Percentiles rank a stretch among this genome's conserved stretches.
phyloP scores from a whole-genome alignment of 805 yeast genomes.

The Nakazawaea pomicola region DNA sequence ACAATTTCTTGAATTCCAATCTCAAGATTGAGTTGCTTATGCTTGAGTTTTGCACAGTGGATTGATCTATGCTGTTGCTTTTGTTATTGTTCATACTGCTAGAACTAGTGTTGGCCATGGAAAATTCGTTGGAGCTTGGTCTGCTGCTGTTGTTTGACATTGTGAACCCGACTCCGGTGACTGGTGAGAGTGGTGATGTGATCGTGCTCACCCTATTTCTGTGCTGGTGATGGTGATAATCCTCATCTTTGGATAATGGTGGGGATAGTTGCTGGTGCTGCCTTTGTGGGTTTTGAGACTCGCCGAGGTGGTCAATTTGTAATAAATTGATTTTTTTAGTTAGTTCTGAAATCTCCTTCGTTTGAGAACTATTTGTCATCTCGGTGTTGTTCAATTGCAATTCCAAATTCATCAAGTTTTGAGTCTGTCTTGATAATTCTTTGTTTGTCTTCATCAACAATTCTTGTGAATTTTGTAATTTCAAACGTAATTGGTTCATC shows the following conservation, averaged over 20 bases:
- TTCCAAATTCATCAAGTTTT: slow-evolving; percentile 29
- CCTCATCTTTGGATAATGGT: neutral
- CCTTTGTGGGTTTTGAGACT: too few species aligned
- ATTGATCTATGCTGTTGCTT: too few species aligned
- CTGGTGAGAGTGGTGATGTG: slow-evolving; percentile 14
- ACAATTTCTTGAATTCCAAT: slow-evolving; percentile 63
- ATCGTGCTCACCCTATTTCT: neutral
- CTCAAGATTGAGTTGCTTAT: slow-evolving; percentile 51
- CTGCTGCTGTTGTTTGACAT: neutral
- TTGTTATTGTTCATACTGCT: too few species aligned
- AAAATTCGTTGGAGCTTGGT: slow-evolving; percentile 3
- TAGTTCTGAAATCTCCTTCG: slow-evolving; percentile 36
- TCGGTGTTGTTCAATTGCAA: slow-evolving; percentile 30
- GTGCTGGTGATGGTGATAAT: slow-evolving; percentile 17
- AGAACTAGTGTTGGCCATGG: neutral
- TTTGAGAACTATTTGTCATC: slow-evolving; percentile 25
- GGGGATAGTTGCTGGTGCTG: too few species aligned
- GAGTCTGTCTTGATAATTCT: slow-evolving; percentile 31
- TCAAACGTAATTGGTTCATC: slow-evolving; percentile 48
- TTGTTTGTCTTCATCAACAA: slow-evolving; percentile 37
- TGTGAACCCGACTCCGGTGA: slow-evolving; percentile 19
- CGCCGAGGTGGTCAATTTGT: slow-evolving; percentile 41
- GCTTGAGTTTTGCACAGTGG: too few species aligned
- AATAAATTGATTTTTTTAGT: slow-evolving; percentile 40
- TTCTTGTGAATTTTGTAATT: slow-evolving; percentile 46